phyloP scores from a whole-genome alignment of 257 asterid species.

The Solanum ossicruentum region DNA sequence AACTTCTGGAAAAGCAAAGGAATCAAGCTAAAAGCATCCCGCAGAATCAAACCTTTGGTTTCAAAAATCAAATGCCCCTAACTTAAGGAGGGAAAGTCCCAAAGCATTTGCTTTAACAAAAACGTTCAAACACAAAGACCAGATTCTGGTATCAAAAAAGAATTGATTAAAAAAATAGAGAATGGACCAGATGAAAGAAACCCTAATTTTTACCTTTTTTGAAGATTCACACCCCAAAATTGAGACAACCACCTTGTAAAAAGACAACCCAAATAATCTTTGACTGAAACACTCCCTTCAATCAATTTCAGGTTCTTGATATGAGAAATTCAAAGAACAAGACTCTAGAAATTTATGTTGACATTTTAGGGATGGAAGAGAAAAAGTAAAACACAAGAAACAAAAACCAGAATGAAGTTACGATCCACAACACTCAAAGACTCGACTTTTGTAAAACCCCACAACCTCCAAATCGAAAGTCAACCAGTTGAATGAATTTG shows the following conservation, averaged over 20 bases:
- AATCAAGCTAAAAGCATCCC: constrained; percentile 43
- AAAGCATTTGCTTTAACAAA: constrained; percentile 22
- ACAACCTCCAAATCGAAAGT: constrained; percentile 3
- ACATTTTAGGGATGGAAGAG: background rate
- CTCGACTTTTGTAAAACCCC: constrained; percentile 20
- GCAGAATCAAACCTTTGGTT: constrained; percentile 57
- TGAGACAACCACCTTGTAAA: background rate
- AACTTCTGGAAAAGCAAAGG: constrained; percentile 53
- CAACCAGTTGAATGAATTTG: background rate
- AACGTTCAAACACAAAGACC: constrained; percentile 36
- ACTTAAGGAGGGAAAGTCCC: constrained; percentile 41
- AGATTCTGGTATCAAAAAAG: constrained; percentile 10
- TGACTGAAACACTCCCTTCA: background rate
- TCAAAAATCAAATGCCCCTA: constrained; percentile 38
- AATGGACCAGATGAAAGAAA: constrained; percentile 34
- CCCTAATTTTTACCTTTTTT: constrained; percentile 30
- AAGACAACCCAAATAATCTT: background rate
- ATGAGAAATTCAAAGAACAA: background rate
- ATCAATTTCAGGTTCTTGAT: background rate
- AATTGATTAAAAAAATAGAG: background rate
- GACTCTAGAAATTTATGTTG: background rate
- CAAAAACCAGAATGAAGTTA: constrained; percentile 3
- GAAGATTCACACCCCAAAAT: background rate
- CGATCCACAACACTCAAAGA: constrained; percentile 19
- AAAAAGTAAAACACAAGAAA: background rate